A percentile compares a stretch with the other conserved stretches of the same genome.
Conservation (phyloP, 2,329 filamentous ascomycete genomes). For the Aspergillus sp. region DNA sequence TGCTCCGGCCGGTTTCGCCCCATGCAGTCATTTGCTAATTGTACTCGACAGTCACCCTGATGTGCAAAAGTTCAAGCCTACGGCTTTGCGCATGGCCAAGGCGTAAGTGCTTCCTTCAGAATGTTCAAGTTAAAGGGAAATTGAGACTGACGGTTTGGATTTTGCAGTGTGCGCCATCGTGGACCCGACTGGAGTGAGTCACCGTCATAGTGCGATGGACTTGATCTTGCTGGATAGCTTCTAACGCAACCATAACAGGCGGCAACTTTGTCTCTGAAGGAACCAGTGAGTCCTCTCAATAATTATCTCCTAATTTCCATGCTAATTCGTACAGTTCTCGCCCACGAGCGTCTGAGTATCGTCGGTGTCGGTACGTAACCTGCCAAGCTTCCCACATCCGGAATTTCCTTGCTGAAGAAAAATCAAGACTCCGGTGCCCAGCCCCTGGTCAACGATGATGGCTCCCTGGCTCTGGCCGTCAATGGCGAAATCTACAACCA, state of each 20-base stretch:
- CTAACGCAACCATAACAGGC: constrained; percentile 51
- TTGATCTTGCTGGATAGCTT: constrained; percentile 9
- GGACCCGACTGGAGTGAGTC: constrained; percentile 97
- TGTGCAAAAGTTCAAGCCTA: constrained; percentile 94
- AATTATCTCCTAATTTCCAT: constrained; percentile 1
- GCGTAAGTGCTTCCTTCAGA: constrained; percentile 61
- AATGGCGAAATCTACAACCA: constrained; percentile 99
- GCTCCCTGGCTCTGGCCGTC: constrained; percentile 84
- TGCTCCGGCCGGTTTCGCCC: constrained; percentile 6
- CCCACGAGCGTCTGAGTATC: constrained; percentile 95
- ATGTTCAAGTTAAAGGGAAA: neutral
- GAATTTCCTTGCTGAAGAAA: constrained; percentile 14
- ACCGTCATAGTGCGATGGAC: constrained; percentile 14
- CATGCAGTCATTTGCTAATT: constrained; percentile 15
- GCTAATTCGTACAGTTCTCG: constrained; percentile 64
- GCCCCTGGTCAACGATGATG: constrained; percentile 89
- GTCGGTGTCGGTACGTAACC: constrained; percentile 79
- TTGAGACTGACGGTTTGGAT: constrained; percentile 30
- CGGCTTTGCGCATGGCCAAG: constrained; percentile 88
- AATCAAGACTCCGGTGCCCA: constrained; percentile 84
- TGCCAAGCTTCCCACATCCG: constrained; percentile 6
- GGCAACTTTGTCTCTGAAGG: constrained; percentile 86
- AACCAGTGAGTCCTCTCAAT: constrained; percentile 65
- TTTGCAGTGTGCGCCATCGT: constrained; percentile 79
- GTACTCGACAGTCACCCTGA: constrained; percentile 67